Evolutionary conservation across 2,329 filamentous ascomycete genomes (phyloP), one percentile per base, ranked within the genome.

Genomic region (Fusarium pilosicola): DNA sequence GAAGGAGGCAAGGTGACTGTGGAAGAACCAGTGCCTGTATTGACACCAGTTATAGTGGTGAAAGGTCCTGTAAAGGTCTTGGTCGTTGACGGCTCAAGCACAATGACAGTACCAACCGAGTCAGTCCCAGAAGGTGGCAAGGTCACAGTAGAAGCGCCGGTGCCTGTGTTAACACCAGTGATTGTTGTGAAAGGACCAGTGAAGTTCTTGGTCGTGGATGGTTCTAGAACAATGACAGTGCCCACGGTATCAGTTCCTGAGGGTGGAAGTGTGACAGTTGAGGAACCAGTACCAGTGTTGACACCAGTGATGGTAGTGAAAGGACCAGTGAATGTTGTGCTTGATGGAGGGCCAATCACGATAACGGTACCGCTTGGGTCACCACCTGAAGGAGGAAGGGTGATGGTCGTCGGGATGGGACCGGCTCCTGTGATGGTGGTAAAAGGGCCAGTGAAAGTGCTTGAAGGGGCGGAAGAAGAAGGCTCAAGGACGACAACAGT

Each of bases 391-490:
- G 55, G 62, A 11, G 62, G 38, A 11, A 51, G 56, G 7, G 56
- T 64, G 9, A 64, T 6, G 4, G 54, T 61, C 13, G 42, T 42
- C 1, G 55, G 44, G 9, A 22, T 1, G 10, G 60, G n/a, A 9
- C 45, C 56, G 13, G 26, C 5, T 14, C 54, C 39, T 17, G 55
- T 49, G 14, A 64, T 32, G 7, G 61, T 64, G 20, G 61, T 61
- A 1, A 41, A 64, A 2, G 61, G 61, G 1, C 61, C 61, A 18
- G 28, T 60, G 17, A 60, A 62, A 7, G 36, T 42, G 14, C 6
- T n/a, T 6, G n/a, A 3, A 5, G 46, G 22, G 7, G 15, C 22
- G 9, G 46, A 18, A 0, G n/a, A 13, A 2, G 22, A 42, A 0
- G 58, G 58, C 12, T 26, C 30, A 18, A 55, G 10, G 4, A 61